Base-by-base conservation (phyloP, 805 yeast genomes). In the Lipomyces orientalis region DNA sequence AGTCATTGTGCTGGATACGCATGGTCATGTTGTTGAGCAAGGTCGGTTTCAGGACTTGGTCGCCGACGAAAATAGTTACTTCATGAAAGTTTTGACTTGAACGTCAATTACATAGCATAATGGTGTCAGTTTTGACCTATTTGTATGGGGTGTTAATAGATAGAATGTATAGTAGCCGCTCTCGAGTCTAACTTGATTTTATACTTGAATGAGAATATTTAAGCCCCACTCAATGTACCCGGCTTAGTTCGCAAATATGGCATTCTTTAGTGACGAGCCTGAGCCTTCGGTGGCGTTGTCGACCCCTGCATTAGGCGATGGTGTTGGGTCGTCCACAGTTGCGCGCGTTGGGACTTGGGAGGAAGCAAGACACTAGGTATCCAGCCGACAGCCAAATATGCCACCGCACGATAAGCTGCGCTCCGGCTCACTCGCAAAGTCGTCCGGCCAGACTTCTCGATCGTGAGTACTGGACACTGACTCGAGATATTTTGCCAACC, bases 1-100 rank as follows among this genome's bases (percentile, higher is more conserved):
- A 61, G 86, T 88, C 33, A 81, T 82, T 60, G 82, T 87, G 63
- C 75, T 89, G 62, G 81, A 82, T 31, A 81, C 83, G 61, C 76
- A 80, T 58, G 93, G 93, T 22, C 76, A 77, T 51, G 85, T 88
- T 34, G 77, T 78, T 1, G 92, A 89, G 73, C 73, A 77, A 8
- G 87, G 88, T 4, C 76, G 79, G 9, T 85, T 80, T 71, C 73
- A 77, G 4, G 81, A 81, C 12, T 80, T 84, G 22, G 76, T 80
- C 64, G 77, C 78, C 6, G 75, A 86, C 60, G 69, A 68, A 54
- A 54, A 62, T 19, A 64, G 68, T 37, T 68, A 68, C 37, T 68
- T 68, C 39, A 68, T 68, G 71, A 54, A 60, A 51, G 69, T 68
- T 33, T 35, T 68, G 60, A 62, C 65, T 22, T 68, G 58, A 61